phyloP scores from a whole-genome alignment of 805 yeast species.

The Schizosaccharomyces japonicus region DNA sequence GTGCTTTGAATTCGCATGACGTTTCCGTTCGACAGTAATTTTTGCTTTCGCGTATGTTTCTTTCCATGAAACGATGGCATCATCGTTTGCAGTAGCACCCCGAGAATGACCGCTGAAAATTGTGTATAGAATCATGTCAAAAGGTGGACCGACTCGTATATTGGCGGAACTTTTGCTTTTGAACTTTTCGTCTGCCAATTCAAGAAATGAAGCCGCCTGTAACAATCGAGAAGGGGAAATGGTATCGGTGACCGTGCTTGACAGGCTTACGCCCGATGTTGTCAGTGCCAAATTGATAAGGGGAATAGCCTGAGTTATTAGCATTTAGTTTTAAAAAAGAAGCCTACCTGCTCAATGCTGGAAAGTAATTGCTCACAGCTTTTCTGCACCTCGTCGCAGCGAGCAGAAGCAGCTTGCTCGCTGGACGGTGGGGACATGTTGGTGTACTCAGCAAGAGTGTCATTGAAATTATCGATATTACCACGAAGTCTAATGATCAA shows the following conservation, averaged over 20 bases:
- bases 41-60: constrained; percentile 39
- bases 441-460: background rate
- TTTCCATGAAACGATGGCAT: constrained; percentile 55
- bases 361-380: background rate
- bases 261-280: constrained; percentile 42
- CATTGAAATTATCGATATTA: background rate
- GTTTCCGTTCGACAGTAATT: constrained; percentile 20
- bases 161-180: constrained; percentile 6
- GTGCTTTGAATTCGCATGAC: constrained; percentile 13
- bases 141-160: constrained; percentile 34
- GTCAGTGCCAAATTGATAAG: constrained; percentile 38
- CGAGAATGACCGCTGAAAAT: constrained; percentile 22
- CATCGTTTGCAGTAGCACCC: constrained; percentile 25
- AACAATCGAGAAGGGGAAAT: constrained; percentile 43
- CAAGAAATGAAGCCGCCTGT: constrained; percentile 32
- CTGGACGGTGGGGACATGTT: background rate
- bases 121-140: constrained; percentile 33
- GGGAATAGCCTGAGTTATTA: constrained; percentile 26
- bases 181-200: constrained; percentile 17
- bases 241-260: constrained; percentile 24
- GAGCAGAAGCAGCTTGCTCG: background rate
- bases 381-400: background rate
- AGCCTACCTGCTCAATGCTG: background rate
- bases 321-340: background rate
- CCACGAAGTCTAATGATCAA: background rate